Base-by-base conservation (phyloP, 169 alveolate species). In the Cryptosporidium xiaoi region DNA sequence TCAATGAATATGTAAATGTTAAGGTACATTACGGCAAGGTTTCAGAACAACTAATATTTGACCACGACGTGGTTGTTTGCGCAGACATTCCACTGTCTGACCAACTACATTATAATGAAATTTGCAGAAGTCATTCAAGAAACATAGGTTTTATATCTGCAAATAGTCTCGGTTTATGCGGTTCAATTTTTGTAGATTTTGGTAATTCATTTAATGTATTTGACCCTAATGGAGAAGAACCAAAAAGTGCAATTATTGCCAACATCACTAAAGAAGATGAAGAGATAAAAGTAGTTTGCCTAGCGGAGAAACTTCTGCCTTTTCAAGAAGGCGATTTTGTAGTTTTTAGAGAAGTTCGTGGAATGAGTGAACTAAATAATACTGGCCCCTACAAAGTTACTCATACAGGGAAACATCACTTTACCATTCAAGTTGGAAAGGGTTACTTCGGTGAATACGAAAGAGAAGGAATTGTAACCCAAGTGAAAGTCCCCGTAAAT, bases 281-380 rank as follows among this genome's bases (percentile, higher is more conserved):
- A 18, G 46, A 58, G 2, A 77, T 67, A 53, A 93, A 95, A 29
- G 95, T 93, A 87, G 71, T 44, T 66, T 85, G 64, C 94, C 92
- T 62, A 96, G 96, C 58, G 15, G 98, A 95, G 36, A 92, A 93
- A 84, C 94, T 97, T 66, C 97, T 95, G 56, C 95, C 95, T 27
- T 97, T 96, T 92, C 96, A 97, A 65, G 98, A 96, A 56, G 99
- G 99, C 33, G 99, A 97, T 87, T 93, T 77, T 82, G 99, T 98
- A 16, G 90, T 93, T 33, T 97, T 98, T 83, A 93, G 95, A 51
- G 99, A 98, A 91, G 97, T 97, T 4, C 96, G 96, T 85, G 99
- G 99, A 53, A 97, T 97, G 99, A 93, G 91, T 6, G 98, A 97
- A 91, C 84, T 98, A 34, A 98, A 98, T 92, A 93, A 87, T 31